A percentile compares a stretch with the other conserved stretches of the same genome.
Evolutionary conservation across 306 rosid genomes (phyloP).

Genomic region (Begonia loranthoides): DNA sequence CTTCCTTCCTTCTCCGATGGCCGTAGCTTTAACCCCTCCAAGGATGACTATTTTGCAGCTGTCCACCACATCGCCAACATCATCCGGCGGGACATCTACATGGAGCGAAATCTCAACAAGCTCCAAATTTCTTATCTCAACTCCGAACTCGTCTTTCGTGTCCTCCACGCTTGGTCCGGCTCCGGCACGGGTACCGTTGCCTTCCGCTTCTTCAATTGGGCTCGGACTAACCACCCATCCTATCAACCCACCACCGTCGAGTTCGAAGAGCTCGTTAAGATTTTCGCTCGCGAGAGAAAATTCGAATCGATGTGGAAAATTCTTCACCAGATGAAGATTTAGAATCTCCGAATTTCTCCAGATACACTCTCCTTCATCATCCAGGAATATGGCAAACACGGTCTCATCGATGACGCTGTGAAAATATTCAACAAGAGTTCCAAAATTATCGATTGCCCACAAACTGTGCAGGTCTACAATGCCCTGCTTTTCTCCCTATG

Average conservation of each 20-base stretch:
- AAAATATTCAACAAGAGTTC: constrained; percentile 51
- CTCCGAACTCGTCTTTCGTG: constrained; percentile 82
- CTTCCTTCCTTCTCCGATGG: constrained; percentile 8
- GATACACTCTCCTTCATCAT: constrained; percentile 48
- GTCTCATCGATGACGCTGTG: constrained; percentile 57
- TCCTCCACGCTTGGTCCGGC: constrained; percentile 65
- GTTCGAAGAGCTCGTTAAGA: constrained; percentile 62
- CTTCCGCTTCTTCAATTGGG: constrained; percentile 93
- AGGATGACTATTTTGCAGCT: constrained; percentile 71
- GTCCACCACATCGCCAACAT: constrained; percentile 78
- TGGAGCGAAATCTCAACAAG: constrained; percentile 94
- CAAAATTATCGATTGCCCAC: constrained; percentile 31
- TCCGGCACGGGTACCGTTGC: constrained; percentile 39
- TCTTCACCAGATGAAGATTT: constrained; percentile 42
- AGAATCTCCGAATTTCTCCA: constrained; percentile 39
- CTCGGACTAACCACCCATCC: constrained; percentile 36
- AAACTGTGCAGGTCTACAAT: constrained; percentile 40
- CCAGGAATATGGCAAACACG: constrained; percentile 59
- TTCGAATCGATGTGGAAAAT: constrained; percentile 80
- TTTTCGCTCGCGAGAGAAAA: constrained; percentile 48
- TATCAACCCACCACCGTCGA: constrained; percentile 77
- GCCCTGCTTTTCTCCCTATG: constrained; percentile 66
- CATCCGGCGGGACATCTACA: constrained; percentile 77
- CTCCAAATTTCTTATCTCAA: constrained; percentile 42
- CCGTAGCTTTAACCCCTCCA: constrained; percentile 9